These are phyloP conservation scores for Staphylotrichum tortipilum DNA, from an alignment of 495 filamentous ascomycete species.

Conservation along the genomic window DNA sequence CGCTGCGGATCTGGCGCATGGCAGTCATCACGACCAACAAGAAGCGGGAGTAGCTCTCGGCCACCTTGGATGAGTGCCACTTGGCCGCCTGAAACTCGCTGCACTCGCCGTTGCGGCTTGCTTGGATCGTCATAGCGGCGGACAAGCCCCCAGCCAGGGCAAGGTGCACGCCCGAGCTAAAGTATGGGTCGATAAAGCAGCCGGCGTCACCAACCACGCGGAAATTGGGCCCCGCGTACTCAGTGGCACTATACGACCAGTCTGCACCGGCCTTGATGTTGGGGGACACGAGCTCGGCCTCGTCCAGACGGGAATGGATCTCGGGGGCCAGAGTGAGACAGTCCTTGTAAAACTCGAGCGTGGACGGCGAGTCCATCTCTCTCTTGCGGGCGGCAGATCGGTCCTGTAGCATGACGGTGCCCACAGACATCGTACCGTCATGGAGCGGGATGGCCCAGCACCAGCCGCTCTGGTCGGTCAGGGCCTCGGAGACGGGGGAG, in stretches of 20 bases:
- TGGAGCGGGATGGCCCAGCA: conserved; percentile 41
- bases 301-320: conserved; percentile 18
- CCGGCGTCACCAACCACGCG: conserved; percentile 39
- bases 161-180: conserved; percentile 42
- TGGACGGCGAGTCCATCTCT: conserved; percentile 9
- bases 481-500: conserved; percentile 35
- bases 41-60: conserved; percentile 44
- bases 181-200: conserved; percentile 38
- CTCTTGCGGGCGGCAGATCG: conserved; percentile 23
- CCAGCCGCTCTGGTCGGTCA: conserved; percentile 36
- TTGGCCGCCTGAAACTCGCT: conserved; percentile 31
- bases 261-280: conserved; percentile 31
- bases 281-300: conserved; percentile 20
- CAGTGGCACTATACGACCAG: conserved; percentile 35
- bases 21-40: conserved; percentile 39
- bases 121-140: conserved; percentile 32
- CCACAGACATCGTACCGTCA: conserved; percentile 34
- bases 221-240: conserved; percentile 28
- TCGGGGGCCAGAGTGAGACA: conserved; percentile 25
- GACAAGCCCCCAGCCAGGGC: conserved; percentile 39
- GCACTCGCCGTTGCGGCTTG: conserved; percentile 27
- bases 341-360: conserved; percentile 32
- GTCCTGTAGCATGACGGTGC: conserved; percentile 33
- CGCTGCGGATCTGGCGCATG: conserved; percentile 35
- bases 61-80: conserved; percentile 41